A percentile compares a stretch with the other conserved stretches of the same genome.
Conservation (phyloP, 495 filamentous ascomycete genomes). For the Cenococcum geophilum region DNA sequence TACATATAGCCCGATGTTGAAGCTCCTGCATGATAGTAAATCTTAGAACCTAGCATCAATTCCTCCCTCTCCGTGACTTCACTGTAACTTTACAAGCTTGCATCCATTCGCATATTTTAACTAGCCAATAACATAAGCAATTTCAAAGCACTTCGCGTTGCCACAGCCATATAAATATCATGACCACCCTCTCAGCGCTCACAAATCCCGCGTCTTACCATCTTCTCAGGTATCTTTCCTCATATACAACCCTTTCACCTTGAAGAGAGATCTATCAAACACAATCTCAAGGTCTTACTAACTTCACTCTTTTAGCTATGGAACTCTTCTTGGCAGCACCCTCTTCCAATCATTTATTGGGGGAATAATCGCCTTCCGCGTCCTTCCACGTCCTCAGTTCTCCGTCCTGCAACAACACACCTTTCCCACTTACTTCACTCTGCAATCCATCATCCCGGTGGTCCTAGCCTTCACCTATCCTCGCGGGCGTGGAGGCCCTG, state of each 20-base stretch:
- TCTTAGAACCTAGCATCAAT: no score
- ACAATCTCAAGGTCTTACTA: not conserved
- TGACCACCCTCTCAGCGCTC: constrained; percentile 45
- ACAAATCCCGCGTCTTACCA: constrained; percentile 67
- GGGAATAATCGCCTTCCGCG: constrained; percentile 65
- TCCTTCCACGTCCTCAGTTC: constrained; percentile 75
- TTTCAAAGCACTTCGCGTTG: no score
- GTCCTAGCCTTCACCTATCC: constrained; percentile 78
- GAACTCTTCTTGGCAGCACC: constrained; percentile 34
- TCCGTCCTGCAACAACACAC: constrained; percentile 66
- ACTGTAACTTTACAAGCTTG: no score
- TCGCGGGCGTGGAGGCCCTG: constrained; percentile 28
- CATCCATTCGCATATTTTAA: no score
- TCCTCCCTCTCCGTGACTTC: no score
- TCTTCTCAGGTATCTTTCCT: constrained; percentile 56
- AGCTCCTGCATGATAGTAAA: no score
- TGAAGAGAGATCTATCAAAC: no score
- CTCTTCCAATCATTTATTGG: constrained; percentile 63
- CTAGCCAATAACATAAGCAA: no score
- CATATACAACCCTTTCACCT: not conserved
- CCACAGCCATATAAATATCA: constrained; percentile 15
- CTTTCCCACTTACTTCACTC: constrained; percentile 79
- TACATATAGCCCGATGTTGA: no score
- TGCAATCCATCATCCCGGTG: constrained; percentile 69
- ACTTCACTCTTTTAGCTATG: constrained; percentile 27